Evolutionary conservation across 1,284 basidiomycete species (phyloP), one percentile per base, ranked within the genome.

Genomic region (Cutaneotrichosporon cutaneum): DNA sequence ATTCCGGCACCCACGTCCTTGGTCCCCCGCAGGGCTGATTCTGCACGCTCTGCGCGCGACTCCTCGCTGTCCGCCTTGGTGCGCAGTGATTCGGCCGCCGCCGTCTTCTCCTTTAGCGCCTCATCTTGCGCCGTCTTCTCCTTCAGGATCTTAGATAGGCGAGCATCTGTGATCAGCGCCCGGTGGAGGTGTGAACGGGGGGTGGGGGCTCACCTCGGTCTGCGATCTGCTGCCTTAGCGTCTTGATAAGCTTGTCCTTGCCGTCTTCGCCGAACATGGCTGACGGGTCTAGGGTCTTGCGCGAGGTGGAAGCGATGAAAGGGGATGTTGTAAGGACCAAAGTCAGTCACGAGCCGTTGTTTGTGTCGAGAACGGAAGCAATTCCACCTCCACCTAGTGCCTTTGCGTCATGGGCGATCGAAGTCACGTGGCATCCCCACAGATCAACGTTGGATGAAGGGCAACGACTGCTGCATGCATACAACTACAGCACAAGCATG

Each of bases 181-280:
- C 27, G 27, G 48, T 30, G 27, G 22, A 26, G 26, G 30, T 30
- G 30, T 30, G 30, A 26, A n/a, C 3, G 18, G 21, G 14, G 6
- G n/a, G 35, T 11, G 18, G 21, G 14, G 6, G n/a, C 52, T 11
- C 35, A 54, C 52, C 52, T 26, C 52, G 11, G 9, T 54, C 52
- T 2, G 66, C 60, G 16, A 80, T 48, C 58, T 75, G 73, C 56
- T 67, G 65, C 59, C 76, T 79, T 18, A 78, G 64, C 42, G 71
- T 72, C 47, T 66, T 71, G 58, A 75, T 67, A 62, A 76, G 65
- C 48, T 72, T 67, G 42, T 80, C 77, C 11, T 73, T 66, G 36
- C 70, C 75, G 59, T 76, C 75, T 51, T 70, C 65, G 7, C 79
- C 77, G 53, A 78, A 69, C 77, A 78, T 77, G 39, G 39, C 27